A percentile compares a stretch with the other conserved stretches of the same genome.
phyloP scores from a whole-genome alignment of 2,329 filamentous ascomycete species.

The Phyllosticta capitalensis region DNA sequence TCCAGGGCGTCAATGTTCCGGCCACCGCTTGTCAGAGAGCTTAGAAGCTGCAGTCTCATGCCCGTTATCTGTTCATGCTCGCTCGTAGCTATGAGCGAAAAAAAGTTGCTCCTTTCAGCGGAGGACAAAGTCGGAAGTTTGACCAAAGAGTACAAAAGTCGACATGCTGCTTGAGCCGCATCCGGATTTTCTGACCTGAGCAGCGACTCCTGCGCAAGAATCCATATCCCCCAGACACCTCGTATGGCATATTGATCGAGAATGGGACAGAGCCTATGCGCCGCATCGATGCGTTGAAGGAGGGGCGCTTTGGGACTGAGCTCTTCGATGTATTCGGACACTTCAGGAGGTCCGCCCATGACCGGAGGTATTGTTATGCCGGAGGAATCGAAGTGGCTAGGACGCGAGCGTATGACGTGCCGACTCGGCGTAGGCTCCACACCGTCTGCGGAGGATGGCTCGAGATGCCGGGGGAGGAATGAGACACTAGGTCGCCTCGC shows the following conservation, averaged over 20 bases:
- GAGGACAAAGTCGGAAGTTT: conserved; percentile 24
- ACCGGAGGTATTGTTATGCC: conserved; percentile 10
- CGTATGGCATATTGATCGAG: conserved; percentile 26
- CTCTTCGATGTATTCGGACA: conserved; percentile 23
- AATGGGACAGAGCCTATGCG: conserved; percentile 25
- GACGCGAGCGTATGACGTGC: conserved; percentile 1
- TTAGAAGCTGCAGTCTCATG: conserved; percentile 25
- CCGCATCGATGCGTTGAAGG: conserved; percentile 22
- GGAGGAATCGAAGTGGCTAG: conserved; percentile 1
- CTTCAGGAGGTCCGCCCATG: conserved; percentile 28
- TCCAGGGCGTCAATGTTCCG: conserved; percentile 31
- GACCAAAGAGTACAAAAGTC: conserved; percentile 26
- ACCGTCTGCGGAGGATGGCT: conserved; percentile 2
- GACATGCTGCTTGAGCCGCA: conserved; percentile 25
- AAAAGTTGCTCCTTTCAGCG: conserved; percentile 30
- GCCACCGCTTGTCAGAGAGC: conserved; percentile 27
- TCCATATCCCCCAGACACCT: conserved; percentile 29
- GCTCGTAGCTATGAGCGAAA: conserved; percentile 24
- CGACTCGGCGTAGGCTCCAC: conserved; percentile 1
- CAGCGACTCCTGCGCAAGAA: conserved; percentile 28
- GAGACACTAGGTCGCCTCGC: conserved; percentile 5
- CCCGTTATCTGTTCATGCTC: conserved; percentile 22
- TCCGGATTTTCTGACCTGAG: conserved; percentile 24
- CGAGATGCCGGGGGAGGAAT: conserved; percentile 1
- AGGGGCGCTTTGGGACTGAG: conserved; percentile 18